Evolutionary conservation across 768 basidiomycete species (phyloP).

Genomic region (Piloderma croceum): DNA sequence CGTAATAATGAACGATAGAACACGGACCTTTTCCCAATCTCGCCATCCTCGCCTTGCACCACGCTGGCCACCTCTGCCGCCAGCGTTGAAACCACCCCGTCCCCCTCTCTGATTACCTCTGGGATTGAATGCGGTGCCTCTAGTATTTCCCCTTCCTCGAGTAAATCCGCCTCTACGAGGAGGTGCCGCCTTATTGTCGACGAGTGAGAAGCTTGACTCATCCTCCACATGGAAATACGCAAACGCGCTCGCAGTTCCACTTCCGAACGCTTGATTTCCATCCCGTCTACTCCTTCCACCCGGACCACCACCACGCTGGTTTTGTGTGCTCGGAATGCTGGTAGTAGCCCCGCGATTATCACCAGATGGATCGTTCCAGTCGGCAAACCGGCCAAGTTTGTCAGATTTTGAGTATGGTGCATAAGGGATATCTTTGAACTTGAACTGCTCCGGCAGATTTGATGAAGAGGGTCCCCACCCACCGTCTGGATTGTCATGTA

Average conservation of each 20-base stretch:
- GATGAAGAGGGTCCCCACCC: conserved; percentile 67
- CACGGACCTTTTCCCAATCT: conserved; percentile 86
- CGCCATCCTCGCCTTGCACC: conserved; percentile 70
- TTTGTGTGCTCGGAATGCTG: conserved; percentile 42
- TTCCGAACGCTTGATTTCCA: conserved; percentile 83
- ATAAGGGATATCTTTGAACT: conserved; percentile 98
- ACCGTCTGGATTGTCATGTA: conserved; percentile 89
- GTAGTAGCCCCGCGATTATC: conserved; percentile 55
- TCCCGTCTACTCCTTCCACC: conserved; percentile 63
- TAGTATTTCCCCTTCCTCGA: conserved; percentile 50
- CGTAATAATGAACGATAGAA: no score
- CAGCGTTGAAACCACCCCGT: conserved; percentile 36
- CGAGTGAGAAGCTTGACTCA: conserved; percentile 93
- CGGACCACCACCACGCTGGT: conserved; percentile 43
- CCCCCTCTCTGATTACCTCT: conserved; percentile 43
- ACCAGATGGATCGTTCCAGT: conserved; percentile 83
- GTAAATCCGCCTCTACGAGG: conserved; percentile 68
- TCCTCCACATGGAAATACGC: conserved; percentile 98
- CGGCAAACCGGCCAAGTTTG: conserved; percentile 94
- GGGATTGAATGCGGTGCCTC: conserved; percentile 27
- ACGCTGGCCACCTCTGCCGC: conserved; percentile 36
- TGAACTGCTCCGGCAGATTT: conserved; percentile 85
- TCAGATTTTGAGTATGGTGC: conserved; percentile 98
- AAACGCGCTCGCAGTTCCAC: conserved; percentile 85
- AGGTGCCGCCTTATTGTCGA: conserved; percentile 77